Conservation (phyloP, 306 rosid genomes). For the Fragaria vesca region DNA sequence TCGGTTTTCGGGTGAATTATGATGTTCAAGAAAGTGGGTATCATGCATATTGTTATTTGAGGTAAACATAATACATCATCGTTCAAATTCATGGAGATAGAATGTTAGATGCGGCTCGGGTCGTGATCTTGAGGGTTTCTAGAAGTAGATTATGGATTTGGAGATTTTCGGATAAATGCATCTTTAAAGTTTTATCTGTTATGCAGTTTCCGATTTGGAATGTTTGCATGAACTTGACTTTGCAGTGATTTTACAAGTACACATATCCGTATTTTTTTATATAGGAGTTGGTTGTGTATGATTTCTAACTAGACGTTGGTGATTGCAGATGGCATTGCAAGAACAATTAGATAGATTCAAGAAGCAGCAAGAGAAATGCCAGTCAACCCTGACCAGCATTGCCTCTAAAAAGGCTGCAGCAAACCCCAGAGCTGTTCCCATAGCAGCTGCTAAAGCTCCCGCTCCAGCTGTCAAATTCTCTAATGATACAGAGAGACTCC, state of each 20-base stretch:
- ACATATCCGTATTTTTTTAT: no score
- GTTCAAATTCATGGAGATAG: background rate
- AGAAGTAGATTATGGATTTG: background rate
- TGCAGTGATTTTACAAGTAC: background rate
- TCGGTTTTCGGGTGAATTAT: background rate
- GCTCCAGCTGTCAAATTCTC: constrained; percentile 74
- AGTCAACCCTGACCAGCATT: constrained; percentile 61
- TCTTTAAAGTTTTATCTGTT: background rate
- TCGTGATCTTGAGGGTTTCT: background rate
- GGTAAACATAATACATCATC: background rate
- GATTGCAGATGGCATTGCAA: constrained; percentile 58
- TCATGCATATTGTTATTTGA: background rate
- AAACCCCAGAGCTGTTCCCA: constrained; percentile 32
- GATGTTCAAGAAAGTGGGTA: background rate
- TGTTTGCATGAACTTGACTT: background rate
- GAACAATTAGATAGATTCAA: constrained; percentile 59
- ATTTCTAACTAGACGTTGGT: background rate
- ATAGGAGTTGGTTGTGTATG: background rate
- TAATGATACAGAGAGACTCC: constrained; percentile 90
- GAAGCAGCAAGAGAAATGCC: constrained; percentile 74
- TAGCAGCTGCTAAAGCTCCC: constrained; percentile 38
- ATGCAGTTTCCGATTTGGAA: background rate
- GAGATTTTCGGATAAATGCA: background rate
- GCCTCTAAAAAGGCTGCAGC: constrained; percentile 45
- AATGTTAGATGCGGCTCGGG: background rate